These are phyloP conservation scores for Cladochytrium tenue DNA, from an alignment of 371 early-diverging fungal genomes.

Conservation along the genomic window DNA sequence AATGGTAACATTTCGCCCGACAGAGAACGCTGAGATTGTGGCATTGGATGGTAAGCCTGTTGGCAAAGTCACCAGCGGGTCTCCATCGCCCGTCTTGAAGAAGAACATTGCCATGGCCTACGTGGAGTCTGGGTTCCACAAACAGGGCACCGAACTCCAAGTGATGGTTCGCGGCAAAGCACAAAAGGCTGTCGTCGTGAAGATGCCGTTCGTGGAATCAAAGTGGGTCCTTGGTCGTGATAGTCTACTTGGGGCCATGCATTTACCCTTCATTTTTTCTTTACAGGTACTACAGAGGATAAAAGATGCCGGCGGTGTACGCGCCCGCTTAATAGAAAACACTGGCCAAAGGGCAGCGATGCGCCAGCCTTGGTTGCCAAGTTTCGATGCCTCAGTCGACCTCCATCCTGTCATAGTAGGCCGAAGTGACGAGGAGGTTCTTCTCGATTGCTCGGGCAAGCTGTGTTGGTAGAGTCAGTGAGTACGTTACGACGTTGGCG, in stretches of 20 bases:
- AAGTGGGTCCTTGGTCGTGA: too few relatives aligned
- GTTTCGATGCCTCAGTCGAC: too few relatives aligned
- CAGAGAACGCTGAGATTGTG: constrained; percentile 73
- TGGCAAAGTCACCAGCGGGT: constrained; percentile 83
- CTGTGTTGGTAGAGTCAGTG: neutral
- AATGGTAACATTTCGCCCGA: neutral
- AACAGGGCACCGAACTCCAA: constrained; percentile 80
- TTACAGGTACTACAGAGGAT: too few relatives aligned
- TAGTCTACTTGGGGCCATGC: too few relatives aligned
- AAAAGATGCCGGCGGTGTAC: too few relatives aligned
- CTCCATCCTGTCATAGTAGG: neutral
- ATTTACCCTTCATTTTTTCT: too few relatives aligned
- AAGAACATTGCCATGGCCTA: constrained; percentile 98
- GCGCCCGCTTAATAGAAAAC: too few relatives aligned
- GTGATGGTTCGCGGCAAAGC: constrained; percentile 86
- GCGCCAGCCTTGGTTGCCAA: too few relatives aligned
- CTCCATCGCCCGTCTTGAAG: constrained; percentile 89
- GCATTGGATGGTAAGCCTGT: constrained; percentile 57
- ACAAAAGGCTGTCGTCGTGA: constrained; percentile 80
- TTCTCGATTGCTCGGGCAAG: constrained; percentile 10
- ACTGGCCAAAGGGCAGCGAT: too few relatives aligned
- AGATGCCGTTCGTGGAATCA: constrained; percentile 89
- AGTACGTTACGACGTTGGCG: neutral
- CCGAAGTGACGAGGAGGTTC: constrained; percentile 5
- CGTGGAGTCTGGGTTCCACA: constrained; percentile 82